Conservation (phyloP, 73 alveolate species). For the Paramecium biaurelia region DNA sequence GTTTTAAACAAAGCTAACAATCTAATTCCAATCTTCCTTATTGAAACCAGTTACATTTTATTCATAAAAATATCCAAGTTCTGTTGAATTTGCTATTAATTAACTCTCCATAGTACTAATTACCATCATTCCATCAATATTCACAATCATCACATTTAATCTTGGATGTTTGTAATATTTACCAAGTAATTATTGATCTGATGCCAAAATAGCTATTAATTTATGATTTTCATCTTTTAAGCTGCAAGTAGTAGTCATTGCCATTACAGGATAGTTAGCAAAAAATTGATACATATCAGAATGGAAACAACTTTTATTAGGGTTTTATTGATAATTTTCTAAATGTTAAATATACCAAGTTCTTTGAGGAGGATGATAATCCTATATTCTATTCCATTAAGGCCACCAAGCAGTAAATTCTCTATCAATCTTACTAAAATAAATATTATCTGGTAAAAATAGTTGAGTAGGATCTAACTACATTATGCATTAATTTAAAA, state of each 20-base stretch:
- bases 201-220: background rate
- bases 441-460: background rate
- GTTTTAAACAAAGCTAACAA: background rate
- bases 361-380: background rate
- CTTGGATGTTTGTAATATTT: background rate
- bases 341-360: background rate
- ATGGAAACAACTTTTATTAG: background rate
- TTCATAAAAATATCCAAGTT: background rate
- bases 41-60: background rate
- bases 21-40: background rate
- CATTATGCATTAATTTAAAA: background rate
- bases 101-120: background rate
- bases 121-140: background rate
- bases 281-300: background rate
- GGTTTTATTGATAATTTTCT: background rate
- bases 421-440: background rate
- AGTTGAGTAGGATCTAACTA: background rate
- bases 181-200: background rate
- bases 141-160: background rate
- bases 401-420: conserved; percentile 40
- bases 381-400: background rate
- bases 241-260: background rate
- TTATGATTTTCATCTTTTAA: background rate
- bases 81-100: background rate
- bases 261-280: background rate